Evolutionary conservation across 2,329 filamentous ascomycete species (phyloP).

Genomic region (Fusarium liriodendri): DNA sequence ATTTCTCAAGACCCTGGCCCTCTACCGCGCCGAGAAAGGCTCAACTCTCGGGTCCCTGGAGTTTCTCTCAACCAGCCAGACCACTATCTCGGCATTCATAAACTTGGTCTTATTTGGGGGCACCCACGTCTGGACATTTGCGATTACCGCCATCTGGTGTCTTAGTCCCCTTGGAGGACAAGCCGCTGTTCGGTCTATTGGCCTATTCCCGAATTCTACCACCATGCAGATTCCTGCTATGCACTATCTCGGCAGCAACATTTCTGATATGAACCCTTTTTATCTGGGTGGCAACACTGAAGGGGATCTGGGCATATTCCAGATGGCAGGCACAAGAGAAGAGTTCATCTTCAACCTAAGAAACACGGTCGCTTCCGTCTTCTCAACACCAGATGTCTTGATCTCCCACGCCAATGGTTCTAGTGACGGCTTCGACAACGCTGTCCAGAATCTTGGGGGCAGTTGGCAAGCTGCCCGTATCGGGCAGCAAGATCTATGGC

Average conservation of each 20-base stretch:
- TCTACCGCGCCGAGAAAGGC: constrained; percentile 1
- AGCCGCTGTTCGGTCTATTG: not conserved
- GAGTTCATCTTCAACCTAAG: not conserved
- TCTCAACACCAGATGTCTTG: not conserved
- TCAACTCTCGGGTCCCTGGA: not conserved
- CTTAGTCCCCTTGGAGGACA: constrained; percentile 4
- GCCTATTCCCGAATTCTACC: not conserved
- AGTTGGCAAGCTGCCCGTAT: not conserved
- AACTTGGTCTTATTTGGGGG: not conserved
- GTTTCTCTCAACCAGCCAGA: not conserved
- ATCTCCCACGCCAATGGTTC: not conserved
- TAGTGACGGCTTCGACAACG: not conserved
- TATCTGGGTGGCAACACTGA: not conserved
- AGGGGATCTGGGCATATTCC: not conserved
- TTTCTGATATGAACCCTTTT: not conserved
- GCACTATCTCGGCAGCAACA: not conserved
- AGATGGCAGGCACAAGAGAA: not conserved
- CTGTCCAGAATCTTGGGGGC: accelerated
- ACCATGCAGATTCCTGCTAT: not conserved
- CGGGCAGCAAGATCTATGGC: not conserved
- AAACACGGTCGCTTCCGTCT: not conserved
- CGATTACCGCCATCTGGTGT: not conserved
- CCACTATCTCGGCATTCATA: not conserved
- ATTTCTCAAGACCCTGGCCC: not conserved
- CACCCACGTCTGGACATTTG: not conserved